Conservation (phyloP, 2,329 filamentous ascomycete genomes). For the Biscogniauxia marginata region DNA sequence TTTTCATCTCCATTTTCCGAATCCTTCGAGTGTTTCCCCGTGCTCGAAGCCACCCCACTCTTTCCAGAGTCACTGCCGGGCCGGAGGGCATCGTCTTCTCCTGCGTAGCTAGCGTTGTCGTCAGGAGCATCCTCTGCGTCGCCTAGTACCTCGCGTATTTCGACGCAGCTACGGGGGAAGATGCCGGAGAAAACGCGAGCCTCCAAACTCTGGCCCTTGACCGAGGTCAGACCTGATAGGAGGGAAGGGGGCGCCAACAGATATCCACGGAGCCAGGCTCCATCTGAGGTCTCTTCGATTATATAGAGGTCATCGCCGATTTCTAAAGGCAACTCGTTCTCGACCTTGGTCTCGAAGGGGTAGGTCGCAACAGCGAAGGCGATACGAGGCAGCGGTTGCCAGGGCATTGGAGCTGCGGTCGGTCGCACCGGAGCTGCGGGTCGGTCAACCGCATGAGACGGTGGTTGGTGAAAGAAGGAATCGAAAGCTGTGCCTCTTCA, state of each 20-base stretch:
- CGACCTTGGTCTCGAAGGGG: constrained; percentile 82
- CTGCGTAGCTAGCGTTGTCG: constrained; percentile 34
- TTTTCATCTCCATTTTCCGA: constrained; percentile 24
- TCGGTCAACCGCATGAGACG: constrained; percentile 34
- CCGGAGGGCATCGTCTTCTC: constrained; percentile 32
- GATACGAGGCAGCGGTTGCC: constrained; percentile 94
- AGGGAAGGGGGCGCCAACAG: constrained; percentile 91
- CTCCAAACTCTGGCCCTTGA: constrained; percentile 90
- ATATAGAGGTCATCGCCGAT: constrained; percentile 98
- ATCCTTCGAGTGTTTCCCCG: constrained; percentile 34
- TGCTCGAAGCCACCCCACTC: constrained; percentile 46
- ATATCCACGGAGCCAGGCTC: constrained; percentile 93
- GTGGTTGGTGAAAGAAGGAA: constrained; percentile 9
- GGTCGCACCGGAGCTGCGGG: constrained; percentile 30
- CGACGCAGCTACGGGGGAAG: constrained; percentile 91
- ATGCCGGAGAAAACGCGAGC: constrained; percentile 98
- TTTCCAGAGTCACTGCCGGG: constrained; percentile 52
- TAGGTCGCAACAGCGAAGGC: constrained; percentile 96
- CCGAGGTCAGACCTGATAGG: constrained; percentile 84
- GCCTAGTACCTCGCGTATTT: constrained; percentile 88
- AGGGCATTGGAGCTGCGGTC: constrained; percentile 68
- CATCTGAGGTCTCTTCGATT: constrained; percentile 91
- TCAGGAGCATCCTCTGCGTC: constrained; percentile 59
- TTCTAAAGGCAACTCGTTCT: constrained; percentile 91
- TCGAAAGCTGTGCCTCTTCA: constrained; percentile 7